These are phyloP conservation scores for Venturia effusa DNA, from an alignment of 2,329 filamentous ascomycete genomes.

Conservation along the genomic window DNA sequence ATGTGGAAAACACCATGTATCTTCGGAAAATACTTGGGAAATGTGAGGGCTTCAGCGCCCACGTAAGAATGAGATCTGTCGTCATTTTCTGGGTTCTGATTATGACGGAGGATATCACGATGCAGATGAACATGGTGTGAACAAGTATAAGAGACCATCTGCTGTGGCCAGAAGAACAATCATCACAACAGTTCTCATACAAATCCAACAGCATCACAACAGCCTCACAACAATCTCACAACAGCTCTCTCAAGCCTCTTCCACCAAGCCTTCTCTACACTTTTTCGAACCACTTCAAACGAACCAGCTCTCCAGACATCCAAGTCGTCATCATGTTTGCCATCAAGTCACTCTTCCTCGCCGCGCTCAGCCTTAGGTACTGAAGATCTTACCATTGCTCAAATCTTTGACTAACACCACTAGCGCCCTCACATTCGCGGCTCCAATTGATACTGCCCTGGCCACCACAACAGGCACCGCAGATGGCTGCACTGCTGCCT, in stretches of 20 bases:
- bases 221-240: not conserved
- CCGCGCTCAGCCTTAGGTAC: not conserved
- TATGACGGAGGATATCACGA: not conserved
- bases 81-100: not conserved
- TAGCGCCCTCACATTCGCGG: not conserved
- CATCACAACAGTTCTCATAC: not conserved
- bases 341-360: conserved; percentile 2
- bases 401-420: not conserved
- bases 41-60: not conserved
- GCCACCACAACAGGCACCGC: not conserved
- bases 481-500: conserved; percentile 3
- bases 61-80: not conserved
- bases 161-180: not conserved
- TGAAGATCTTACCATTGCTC: too few species aligned
- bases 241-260: not conserved
- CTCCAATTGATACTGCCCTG: not conserved
- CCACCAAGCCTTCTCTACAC: not conserved
- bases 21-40: not conserved
- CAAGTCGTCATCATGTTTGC: not conserved
- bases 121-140: not conserved
- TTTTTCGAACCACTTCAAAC: not conserved
- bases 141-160: not conserved
- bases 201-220: not conserved
- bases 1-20: not conserved
- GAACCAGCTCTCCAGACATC: not conserved